Evolutionary conservation across 345 rosid species (phyloP).

Genomic region (Citrus glauca): DNA sequence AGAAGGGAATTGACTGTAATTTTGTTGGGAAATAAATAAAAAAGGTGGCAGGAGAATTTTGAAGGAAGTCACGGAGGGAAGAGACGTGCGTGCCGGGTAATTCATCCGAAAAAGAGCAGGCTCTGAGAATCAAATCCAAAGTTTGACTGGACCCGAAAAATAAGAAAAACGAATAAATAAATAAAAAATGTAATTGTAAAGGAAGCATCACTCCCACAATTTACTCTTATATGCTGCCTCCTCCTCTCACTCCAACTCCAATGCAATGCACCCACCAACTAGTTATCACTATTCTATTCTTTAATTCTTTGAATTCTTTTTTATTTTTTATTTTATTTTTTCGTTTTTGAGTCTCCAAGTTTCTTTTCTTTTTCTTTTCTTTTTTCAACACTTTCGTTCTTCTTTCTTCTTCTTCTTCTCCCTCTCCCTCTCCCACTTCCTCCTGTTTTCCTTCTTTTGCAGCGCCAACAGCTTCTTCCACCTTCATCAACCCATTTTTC

Average conservation of each 20-base stretch:
- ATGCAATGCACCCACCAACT: not conserved
- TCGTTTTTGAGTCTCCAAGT: not conserved
- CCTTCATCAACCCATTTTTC: not conserved
- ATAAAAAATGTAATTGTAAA: not conserved
- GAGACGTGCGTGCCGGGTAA: constrained; percentile 24
- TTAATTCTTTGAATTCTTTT: not conserved
- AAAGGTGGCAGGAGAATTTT: not conserved
- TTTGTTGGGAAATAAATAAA: no score
- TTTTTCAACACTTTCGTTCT: not conserved
- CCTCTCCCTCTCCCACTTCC: not conserved
- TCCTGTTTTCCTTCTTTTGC: not conserved
- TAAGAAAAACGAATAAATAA: not conserved
- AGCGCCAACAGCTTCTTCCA: not conserved
- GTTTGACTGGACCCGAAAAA: constrained; percentile 37
- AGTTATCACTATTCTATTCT: not conserved
- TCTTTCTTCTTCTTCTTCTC: not conserved
- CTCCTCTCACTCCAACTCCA: not conserved
- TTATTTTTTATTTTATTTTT: no score
- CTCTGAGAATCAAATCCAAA: constrained; percentile 26
- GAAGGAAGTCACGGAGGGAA: constrained; percentile 4
- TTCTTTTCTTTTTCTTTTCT: not conserved
- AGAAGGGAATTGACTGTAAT: not conserved
- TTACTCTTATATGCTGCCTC: not conserved
- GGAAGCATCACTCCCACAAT: constrained; percentile 8
- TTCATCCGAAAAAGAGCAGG: not conserved